Conservation (phyloP, 2,329 filamentous ascomycete species). For the Dendrostoma leiphaemia region DNA sequence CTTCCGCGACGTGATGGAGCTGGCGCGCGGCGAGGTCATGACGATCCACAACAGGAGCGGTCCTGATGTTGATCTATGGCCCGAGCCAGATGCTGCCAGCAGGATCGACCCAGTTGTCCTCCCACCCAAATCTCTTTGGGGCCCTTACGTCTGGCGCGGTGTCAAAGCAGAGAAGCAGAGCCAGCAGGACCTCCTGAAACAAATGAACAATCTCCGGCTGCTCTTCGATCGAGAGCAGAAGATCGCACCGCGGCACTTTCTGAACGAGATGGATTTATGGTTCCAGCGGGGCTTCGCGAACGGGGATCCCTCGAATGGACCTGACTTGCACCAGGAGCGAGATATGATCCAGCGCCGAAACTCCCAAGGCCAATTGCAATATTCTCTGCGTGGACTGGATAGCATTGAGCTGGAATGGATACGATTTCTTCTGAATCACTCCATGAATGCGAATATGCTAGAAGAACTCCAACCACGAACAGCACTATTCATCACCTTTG, state of each 20-base stretch:
- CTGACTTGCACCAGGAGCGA: background rate
- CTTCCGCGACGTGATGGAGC: background rate
- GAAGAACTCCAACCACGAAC: constrained; percentile 23
- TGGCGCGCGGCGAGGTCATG: constrained; percentile 16
- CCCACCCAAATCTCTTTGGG: constrained; percentile 24
- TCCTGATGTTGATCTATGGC: background rate
- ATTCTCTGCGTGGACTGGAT: constrained; percentile 21
- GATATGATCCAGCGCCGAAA: background rate
- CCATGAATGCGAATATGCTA: constrained; percentile 25
- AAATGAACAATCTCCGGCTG: constrained; percentile 24
- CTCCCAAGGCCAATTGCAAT: too few relatives aligned
- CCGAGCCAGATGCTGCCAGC: background rate
- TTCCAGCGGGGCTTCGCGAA: constrained; percentile 16
- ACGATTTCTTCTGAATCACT: constrained; percentile 28
- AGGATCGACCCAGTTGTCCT: background rate
- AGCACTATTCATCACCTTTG: constrained; percentile 31
- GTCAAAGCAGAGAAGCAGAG: constrained; percentile 22
- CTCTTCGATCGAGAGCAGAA: constrained; percentile 23
- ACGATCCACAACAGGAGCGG: background rate
- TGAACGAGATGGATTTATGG: constrained; percentile 20
- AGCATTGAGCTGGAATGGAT: constrained; percentile 33
- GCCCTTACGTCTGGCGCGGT: constrained; percentile 23
- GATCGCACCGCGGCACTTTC: constrained; percentile 28
- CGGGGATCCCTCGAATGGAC: background rate
- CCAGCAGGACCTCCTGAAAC: constrained; percentile 26